Evolutionary conservation across 208 protist species (phyloP).

Genomic region (Trypanosoma melophagium): DNA sequence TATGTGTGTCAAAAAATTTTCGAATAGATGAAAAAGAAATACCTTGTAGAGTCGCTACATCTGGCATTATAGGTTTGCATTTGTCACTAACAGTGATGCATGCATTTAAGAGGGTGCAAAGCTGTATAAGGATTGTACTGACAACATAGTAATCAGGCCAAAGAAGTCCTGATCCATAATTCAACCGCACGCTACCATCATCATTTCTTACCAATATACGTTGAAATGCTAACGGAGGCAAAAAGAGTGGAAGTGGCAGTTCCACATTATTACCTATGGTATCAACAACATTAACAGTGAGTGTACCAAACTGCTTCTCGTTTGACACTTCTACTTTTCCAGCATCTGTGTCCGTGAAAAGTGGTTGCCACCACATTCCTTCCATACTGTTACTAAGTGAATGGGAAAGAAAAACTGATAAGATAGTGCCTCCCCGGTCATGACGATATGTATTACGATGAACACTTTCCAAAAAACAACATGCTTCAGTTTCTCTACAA

Average conservation of each 20-base stretch:
- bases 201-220: slow-evolving; percentile 12
- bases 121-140: slow-evolving; percentile 25
- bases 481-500: slow-evolving; percentile 28
- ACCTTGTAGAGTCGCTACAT: neutral
- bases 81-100: neutral
- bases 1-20: neutral
- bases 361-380: neutral
- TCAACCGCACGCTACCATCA: neutral
- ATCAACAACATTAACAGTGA: slow-evolving; percentile 16
- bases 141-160: slow-evolving; percentile 20
- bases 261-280: slow-evolving; percentile 11
- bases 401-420: slow-evolving; percentile 26
- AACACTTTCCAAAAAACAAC: slow-evolving; percentile 27
- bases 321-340: neutral
- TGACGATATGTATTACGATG: slow-evolving; percentile 1
- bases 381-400: slow-evolving; percentile 1
- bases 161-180: slow-evolving; percentile 15
- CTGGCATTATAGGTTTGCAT: neutral
- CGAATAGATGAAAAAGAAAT: slow-evolving; percentile 9
- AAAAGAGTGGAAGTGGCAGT: slow-evolving; percentile 4
- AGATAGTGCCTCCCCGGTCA: slow-evolving; percentile 15
- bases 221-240: slow-evolving; percentile 9
- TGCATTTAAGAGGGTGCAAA: slow-evolving; percentile 20
- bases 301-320: neutral
- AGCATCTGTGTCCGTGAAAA: neutral